phyloP scores from a whole-genome alignment of 2,329 filamentous ascomycete genomes.

The Ophiostoma angusticollis region DNA sequence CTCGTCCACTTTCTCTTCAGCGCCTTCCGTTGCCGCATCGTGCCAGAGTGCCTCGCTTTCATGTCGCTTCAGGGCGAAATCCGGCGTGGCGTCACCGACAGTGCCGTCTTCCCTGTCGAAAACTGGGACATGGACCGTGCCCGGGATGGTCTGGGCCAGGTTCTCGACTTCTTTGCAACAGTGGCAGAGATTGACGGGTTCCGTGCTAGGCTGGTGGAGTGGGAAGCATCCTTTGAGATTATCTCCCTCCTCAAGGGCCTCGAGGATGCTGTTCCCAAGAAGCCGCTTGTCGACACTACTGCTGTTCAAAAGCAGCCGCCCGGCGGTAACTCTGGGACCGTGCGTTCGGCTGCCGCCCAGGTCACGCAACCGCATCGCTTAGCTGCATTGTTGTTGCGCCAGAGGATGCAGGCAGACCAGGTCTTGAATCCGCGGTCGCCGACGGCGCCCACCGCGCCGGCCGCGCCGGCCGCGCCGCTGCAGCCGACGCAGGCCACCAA shows the following conservation, averaged over 20 bases:
- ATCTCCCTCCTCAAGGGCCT: slow-evolving; percentile 77
- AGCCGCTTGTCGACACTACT: slow-evolving; percentile 45
- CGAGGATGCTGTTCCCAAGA: slow-evolving; percentile 77
- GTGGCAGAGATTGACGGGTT: slow-evolving; percentile 75
- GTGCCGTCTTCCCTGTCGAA: slow-evolving; percentile 84
- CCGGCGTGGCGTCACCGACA: slow-evolving; percentile 58
- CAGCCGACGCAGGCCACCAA: slow-evolving; percentile 18
- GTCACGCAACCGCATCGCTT: too few relatives aligned
- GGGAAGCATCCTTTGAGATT: slow-evolving; percentile 83
- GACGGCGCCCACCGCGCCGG: slow-evolving; percentile 17
- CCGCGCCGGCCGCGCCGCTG: too few relatives aligned
- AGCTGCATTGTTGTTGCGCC: too few relatives aligned
- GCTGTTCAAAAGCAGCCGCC: too few relatives aligned
- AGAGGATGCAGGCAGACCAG: slow-evolving; percentile 16
- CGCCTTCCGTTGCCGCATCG: slow-evolving; percentile 82
- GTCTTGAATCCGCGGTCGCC: slow-evolving; percentile 20
- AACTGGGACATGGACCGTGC: slow-evolving; percentile 97
- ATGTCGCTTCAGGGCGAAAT: slow-evolving; percentile 92
- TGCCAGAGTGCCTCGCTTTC: slow-evolving; percentile 86
- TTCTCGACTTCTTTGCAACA: slow-evolving; percentile 84
- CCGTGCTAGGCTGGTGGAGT: slow-evolving; percentile 75
- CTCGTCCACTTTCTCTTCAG: slow-evolving; percentile 82
- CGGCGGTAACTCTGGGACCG: too few relatives aligned
- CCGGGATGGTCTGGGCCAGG: slow-evolving; percentile 88
- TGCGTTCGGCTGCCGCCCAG: too few relatives aligned